Evolutionary conservation across 2,329 filamentous ascomycete genomes (phyloP).

Genomic region (Epichloe gansuensis): DNA sequence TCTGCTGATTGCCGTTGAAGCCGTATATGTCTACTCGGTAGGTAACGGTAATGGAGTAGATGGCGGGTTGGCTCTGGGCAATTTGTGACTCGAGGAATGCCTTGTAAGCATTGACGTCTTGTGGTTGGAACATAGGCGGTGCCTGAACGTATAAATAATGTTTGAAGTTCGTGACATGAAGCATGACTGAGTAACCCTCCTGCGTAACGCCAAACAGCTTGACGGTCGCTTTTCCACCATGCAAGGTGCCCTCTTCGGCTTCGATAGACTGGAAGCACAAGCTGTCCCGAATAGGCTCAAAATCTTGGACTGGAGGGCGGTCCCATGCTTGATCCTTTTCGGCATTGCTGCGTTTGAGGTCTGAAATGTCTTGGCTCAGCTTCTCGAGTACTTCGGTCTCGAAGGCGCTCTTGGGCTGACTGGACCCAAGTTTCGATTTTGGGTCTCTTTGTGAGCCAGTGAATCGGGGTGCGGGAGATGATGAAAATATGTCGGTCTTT

Average conservation of each 20-base stretch:
- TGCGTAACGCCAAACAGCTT: slow-evolving; percentile 88
- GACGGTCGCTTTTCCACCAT: slow-evolving; percentile 64
- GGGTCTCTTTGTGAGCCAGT: slow-evolving; percentile 51
- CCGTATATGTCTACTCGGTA: slow-evolving; percentile 87
- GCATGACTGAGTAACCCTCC: slow-evolving; percentile 75
- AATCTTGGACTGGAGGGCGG: slow-evolving; percentile 40
- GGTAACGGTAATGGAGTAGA: slow-evolving; percentile 70
- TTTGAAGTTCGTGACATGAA: slow-evolving; percentile 91
- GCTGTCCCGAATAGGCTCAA: slow-evolving; percentile 47
- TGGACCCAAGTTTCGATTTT: slow-evolving; percentile 53
- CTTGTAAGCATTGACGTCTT: slow-evolving; percentile 69
- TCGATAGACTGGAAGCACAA: slow-evolving; percentile 96
- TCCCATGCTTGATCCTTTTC: slow-evolving; percentile 94
- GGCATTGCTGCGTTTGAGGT: slow-evolving; percentile 72
- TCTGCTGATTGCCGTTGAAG: slow-evolving; percentile 87
- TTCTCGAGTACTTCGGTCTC: slow-evolving; percentile 92
- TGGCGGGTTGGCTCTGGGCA: slow-evolving; percentile 58
- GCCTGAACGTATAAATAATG: slow-evolving; percentile 94
- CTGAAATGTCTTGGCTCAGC: slow-evolving; percentile 83
- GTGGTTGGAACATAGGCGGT: slow-evolving; percentile 64
- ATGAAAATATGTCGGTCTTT: slow-evolving; percentile 50
- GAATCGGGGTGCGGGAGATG: slow-evolving; percentile 44
- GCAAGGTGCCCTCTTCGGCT: slow-evolving; percentile 73
- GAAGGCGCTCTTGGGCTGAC: slow-evolving; percentile 79
- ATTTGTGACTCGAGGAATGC: slow-evolving; percentile 69